A percentile compares a stretch with the other conserved stretches of the same genome.
Conservation (phyloP, 768 basidiomycete genomes). For the Kwoniella sp. region DNA sequence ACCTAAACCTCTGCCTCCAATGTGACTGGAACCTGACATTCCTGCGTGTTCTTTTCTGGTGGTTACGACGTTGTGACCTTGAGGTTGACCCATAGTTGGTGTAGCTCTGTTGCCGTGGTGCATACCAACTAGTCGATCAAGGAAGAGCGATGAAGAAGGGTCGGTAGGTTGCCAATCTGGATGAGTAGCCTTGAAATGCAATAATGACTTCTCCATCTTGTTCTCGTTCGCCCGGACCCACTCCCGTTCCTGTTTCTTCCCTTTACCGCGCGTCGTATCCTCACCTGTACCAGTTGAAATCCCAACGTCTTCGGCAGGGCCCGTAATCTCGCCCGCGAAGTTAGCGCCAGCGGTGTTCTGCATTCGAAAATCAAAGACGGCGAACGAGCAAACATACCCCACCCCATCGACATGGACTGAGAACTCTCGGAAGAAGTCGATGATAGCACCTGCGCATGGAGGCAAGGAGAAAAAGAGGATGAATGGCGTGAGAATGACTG, state of each 20-base stretch:
- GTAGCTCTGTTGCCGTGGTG: slow-evolving; percentile 20
- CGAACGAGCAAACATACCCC: slow-evolving; percentile 96
- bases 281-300: neutral
- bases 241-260: slow-evolving; percentile 8
- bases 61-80: slow-evolving; percentile 58
- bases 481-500: slow-evolving; percentile 90
- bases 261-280: neutral
- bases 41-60: neutral
- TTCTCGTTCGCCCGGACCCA: slow-evolving; percentile 36
- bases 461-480: slow-evolving; percentile 92
- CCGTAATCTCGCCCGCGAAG: slow-evolving; percentile 56
- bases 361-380: slow-evolving; percentile 94
- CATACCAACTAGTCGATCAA: slow-evolving; percentile 67
- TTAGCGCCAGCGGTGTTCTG: slow-evolving; percentile 57
- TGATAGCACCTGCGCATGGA: slow-evolving; percentile 79
- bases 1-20: slow-evolving; percentile 15
- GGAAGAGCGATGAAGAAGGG: slow-evolving; percentile 84
- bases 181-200: slow-evolving; percentile 65
- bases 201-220: slow-evolving; percentile 87
- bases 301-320: neutral
- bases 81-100: neutral
- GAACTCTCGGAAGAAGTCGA: slow-evolving; percentile 98
- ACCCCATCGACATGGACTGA: slow-evolving; percentile 94
- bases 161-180: slow-evolving; percentile 94
- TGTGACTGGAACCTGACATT: slow-evolving; percentile 10